Base-by-base conservation (phyloP, 768 basidiomycete genomes). In the Agaricus sinodeliciosus region DNA sequence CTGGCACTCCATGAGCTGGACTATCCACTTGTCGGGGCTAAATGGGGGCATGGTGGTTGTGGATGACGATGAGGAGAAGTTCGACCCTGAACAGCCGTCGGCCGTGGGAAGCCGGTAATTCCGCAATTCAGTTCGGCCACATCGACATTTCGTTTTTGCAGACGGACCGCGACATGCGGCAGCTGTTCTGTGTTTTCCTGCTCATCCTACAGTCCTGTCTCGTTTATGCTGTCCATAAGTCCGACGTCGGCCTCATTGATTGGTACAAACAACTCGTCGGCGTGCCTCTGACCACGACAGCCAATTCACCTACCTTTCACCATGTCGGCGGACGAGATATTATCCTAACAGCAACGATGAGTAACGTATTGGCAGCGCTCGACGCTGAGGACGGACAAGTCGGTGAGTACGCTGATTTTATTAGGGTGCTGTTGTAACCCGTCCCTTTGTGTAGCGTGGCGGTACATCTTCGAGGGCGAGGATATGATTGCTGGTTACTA, bases 181-280 rank as follows among this genome's bases (percentile, higher is more conserved):
- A 66, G 54, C 57, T 64, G 45, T 37, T 58, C 19, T 54, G 55
- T 31, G 49, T 58, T 22, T 34, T 61, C 31, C 49, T 60, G 13
- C 55, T 63, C 25, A 25, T 63, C 8, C 55, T 68, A 22, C 45
- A 63, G 36, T 66, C 54, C 58, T 34, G 57, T 69, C 22, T 67
- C 62, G 54, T 54, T 5, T 39, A 54, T 8, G 84, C 84, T 25
- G 67, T 87, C 31, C 84, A 88, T 55, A 77, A 87, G 61, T 78
- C 84, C 19, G 87, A 92, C 52, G 87, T 81, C 50, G 89, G 90
- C 41, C 70, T 87, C 41, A 77, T 94, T 42, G 93, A 95, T 72
- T 97, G 94, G 94, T 79, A 96, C 67, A 87, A 82, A 59, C 67
- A 75, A 12, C 77, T 87, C 26, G 71, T 91, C 51, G 94, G 94